Evolutionary conservation across 352 stramenopile species (phyloP), one percentile per base, ranked within the genome.

Genomic region (Phytophthora ohioensis): DNA sequence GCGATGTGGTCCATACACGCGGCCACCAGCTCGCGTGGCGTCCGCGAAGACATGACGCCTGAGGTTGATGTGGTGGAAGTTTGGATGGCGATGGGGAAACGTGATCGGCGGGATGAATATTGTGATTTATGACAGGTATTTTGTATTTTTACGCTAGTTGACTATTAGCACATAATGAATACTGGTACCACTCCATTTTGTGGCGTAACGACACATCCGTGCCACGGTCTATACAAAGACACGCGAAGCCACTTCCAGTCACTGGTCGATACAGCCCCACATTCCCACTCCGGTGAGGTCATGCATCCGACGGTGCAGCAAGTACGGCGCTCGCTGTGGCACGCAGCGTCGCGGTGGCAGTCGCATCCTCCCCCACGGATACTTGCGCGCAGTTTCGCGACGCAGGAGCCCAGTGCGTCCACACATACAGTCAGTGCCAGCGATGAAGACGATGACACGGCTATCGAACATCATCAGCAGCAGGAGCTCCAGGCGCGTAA

Each of bases 1-100:
- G 87, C 80, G 27, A 92, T 73, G 64, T 87, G 66, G 69, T 94
- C 84, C 69, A 92, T 79, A 39, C 80, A 87, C 4, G 76, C 73
- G 36, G 84, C 84, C 41, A 80, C 80, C 45, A 93, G 73, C 70
- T 82, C 77, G 21, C 75, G 72, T 32, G 80, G 78, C 43, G 64
- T 49, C 56, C 35, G 68, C 42, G 38, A 46, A 47, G 48, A 51
- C 66, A 75, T 69, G 30, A 15, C 34, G 34, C 34, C 51, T 15
- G 38, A 30, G 21, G 35, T 64, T 56, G 39, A 55, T 68, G 39
- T 12, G 31, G 30, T 57, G 17, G 11, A 46, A 48, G 17, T 67
- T 73, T 73, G 52, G 55, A 62, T 76, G 69, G 59, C 57, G 38
- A 57, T 56, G 59, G 27, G 6, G 9, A 45, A 45, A 45, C 3